Evolutionary conservation across 768 basidiomycete species (phyloP), one percentile per base, ranked within the genome.

Genomic region (Kwoniella botswanensis): DNA sequence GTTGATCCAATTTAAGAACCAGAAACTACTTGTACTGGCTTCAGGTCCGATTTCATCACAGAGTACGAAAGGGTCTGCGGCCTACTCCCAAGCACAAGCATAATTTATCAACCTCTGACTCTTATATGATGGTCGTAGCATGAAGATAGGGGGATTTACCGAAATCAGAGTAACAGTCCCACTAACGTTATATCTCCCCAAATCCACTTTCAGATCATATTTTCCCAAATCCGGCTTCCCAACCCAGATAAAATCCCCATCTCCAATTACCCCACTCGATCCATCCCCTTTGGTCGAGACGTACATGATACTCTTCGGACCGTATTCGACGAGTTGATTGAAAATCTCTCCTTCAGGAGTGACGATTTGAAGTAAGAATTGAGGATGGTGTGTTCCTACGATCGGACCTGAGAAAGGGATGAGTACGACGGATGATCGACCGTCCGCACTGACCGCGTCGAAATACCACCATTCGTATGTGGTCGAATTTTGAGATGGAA

Each of bases 391-490:
- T 1, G 13, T 9, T 13, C 35, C 35, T 1, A 54, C 24, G 7
- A 50, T 24, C 10, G 63, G 63, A 41, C 26, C 50, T 15, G 53
- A 26, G n/a, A 66, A 56, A 18, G 65, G 42, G 4, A 42, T 41
- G 11, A 66, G 18, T 26, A 66, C 65, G 42, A 66, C 24, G 6
- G 65, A 66, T 9, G 55, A 57, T 3, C 15, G 42, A 24, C 65
- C 65, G 29, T 66, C 65, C 15, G 65, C 57, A 13, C 29, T 18
- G n/a, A 66, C 43, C 0, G 65, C 65, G 26, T 66, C 65, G 24
- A 66, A 66, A 22, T 66, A 66, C 65, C 65, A 66, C 65, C 65
- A 66, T 58, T 66, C 65, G 55, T 66, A 66, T 26, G 65, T 41
- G 9, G 55, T 57, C 29, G 54, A 3, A 46, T 66, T 66, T 15